Percentiles rank a stretch among this genome's conserved stretches.
These are phyloP conservation scores for Ganoderma lingzhi DNA, from an alignment of 1,284 basidiomycete genomes.

Conservation along the genomic window DNA sequence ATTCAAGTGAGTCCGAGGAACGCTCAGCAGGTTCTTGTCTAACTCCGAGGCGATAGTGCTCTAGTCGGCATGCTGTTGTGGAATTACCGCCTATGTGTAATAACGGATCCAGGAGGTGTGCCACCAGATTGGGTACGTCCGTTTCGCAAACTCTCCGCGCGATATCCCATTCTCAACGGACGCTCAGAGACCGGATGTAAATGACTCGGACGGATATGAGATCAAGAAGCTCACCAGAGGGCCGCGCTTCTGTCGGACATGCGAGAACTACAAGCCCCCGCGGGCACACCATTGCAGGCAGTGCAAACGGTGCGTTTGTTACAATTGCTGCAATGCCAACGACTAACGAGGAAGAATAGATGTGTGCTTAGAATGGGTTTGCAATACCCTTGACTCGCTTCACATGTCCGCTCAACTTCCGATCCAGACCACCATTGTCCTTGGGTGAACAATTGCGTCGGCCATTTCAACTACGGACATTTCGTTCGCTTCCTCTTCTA, in stretches of 20 bases:
- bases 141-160: neutral
- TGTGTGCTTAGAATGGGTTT: slow-evolving; percentile 86
- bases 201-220: slow-evolving; percentile 76
- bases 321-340: neutral
- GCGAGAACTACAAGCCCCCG: slow-evolving; percentile 76
- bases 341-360: slow-evolving; percentile 46
- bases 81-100: slow-evolving; percentile 88
- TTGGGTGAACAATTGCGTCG: slow-evolving; percentile 92
- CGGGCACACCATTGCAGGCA: slow-evolving; percentile 89
- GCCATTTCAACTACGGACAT: slow-evolving; percentile 88
- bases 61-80: slow-evolving; percentile 82
- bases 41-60: slow-evolving; percentile 52
- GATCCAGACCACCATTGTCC: slow-evolving; percentile 89
- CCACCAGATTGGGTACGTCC: slow-evolving; percentile 80
- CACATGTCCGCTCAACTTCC: neutral
- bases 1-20: slow-evolving; percentile 78
- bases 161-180: slow-evolving; percentile 14
- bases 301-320: slow-evolving; percentile 73
- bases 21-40: slow-evolving; percentile 17
- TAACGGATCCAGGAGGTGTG: slow-evolving; percentile 85
- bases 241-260: slow-evolving; percentile 87
- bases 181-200: slow-evolving; percentile 76
- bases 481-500: slow-evolving; percentile 94
- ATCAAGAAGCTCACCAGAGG: slow-evolving; percentile 85
- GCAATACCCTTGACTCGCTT: neutral